Base-by-base conservation (phyloP, 2,329 filamentous ascomycete species). In the Penicillium sp. region DNA sequence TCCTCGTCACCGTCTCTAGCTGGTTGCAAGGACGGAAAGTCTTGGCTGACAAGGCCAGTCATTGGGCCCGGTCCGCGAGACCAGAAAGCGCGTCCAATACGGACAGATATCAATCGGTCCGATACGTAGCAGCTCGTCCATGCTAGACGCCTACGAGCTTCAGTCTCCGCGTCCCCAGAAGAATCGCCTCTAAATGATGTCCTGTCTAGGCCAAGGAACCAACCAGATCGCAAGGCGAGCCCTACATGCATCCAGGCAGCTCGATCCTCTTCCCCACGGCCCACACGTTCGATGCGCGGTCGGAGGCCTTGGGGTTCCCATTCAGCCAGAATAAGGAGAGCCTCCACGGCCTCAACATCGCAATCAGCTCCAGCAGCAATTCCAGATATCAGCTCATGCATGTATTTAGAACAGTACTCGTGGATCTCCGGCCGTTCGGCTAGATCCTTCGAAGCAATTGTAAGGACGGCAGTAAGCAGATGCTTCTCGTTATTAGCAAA, bases 171-270 rank as follows among this genome's bases (percentile, higher is more conserved):
- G 49, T 80, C 79, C n/a, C 75, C 75, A 12, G 78, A 76, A 38
- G 77, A 74, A 33, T 82, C 78, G 29, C 79, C 77, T 37, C 80
- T 75, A 57, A 87, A 82, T 0, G 82, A 81, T 17, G 83, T 85
- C 51, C 81, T 76, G 61, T 88, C 84, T n/a, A 88, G 72, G 1
- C 81, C 80, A 15, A 87, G 77, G 44, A 84, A 84, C 62, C 87
- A 87, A 0, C 80, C 84, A 3, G 85, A 78, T 6, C 84, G 77
- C 6, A 88, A 68, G 3, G 84, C 84, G 19, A 84, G 76, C 1
- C 84, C 84, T 5, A 87, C 82, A 58, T 87, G 81, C 83, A 87
- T 87, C 84, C 84, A 88, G 0, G 83, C 83, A 28, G 84, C 83
- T 38, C 84, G 77, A 58, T 88, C 84, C 61, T 87, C 84, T 63